Conservation (phyloP, 768 basidiomycete genomes). For the Favolaschia claudopus region DNA sequence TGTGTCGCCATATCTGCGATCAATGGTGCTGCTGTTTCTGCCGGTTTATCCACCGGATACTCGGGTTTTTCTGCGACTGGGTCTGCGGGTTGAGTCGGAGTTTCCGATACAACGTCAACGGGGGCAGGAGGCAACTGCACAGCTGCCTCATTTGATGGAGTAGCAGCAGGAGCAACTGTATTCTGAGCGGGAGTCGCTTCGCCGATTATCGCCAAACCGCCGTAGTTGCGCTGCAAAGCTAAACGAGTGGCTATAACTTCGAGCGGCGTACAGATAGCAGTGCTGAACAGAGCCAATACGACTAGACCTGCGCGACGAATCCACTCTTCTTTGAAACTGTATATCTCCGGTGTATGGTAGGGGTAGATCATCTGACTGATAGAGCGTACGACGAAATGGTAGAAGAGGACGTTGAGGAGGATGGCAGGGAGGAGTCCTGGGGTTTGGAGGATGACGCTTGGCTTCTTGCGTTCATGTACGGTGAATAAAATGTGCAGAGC, state of each 20-base stretch:
- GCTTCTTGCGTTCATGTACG: conserved; percentile 63
- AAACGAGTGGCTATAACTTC: conserved; percentile 36
- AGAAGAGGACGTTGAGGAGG: conserved; percentile 46
- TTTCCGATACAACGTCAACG: no score
- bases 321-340: background rate
- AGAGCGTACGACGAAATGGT: conserved; percentile 25
- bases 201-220: background rate
- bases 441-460: conserved; percentile 61
- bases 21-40: no score
- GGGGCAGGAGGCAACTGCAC: background rate
- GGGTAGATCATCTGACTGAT: conserved; percentile 37
- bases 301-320: background rate
- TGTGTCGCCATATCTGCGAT: no score
- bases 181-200: background rate
- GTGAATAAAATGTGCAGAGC: conserved; percentile 63
- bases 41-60: no score
- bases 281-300: conserved; percentile 20
- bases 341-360: background rate
- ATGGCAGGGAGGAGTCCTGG: conserved; percentile 60
- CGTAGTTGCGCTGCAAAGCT: conserved; percentile 29
- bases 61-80: no score
- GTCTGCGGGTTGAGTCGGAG: no score
- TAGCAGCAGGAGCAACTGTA: background rate
- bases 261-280: conserved; percentile 31
- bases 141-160: no score